Evolutionary conservation across 768 basidiomycete genomes (phyloP), one percentile per base, ranked within the genome.

Genomic region (Cystofilobasidium bisporidii): DNA sequence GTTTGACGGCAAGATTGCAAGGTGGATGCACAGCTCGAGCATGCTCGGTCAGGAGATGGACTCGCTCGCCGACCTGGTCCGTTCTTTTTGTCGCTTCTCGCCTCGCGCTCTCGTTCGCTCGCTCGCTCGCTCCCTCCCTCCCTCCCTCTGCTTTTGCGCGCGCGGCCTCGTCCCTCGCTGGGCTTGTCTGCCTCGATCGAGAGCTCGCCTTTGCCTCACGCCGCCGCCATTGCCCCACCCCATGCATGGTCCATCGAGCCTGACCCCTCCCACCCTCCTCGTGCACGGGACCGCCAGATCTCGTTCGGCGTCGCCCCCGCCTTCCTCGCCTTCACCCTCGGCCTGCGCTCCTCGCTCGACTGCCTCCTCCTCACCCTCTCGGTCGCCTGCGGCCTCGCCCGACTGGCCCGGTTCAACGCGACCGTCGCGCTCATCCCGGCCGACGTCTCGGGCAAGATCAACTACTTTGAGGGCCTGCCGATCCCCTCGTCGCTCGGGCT

Each of bases 251-350:
- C n/a, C n/a, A n/a, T n/a, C n/a, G 61, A 50, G 22, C 6, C 40
- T 17, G 38, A 24, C n/a, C 20, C 48, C 47, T 43, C 32, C 45
- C 59, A 41, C 15, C 41, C 26, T 50, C 22, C 2, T 63, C 32
- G 28, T 63, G 10, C 17, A 8, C 32, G 22, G 47, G 22, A 12
- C 67, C 24, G 15, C 3, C 73, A 96, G 92, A 88, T 99, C 70
- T 98, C 96, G 2, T 99, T 99, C 74, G 96, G 96, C 61, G 91
- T 98, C 61, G 93, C 96, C 0, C 96, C 96, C 3, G 87, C 93
- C n/a, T 81, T 98, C 53, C 79, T 96, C 40, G 90, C 87, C 11
- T 99, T 96, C 76, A 85, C 84, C 59, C 82, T 97, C 63, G 96
- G 96, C 64, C 83, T 98, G 65, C 84, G 89, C 70, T 94, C 91